Conservation (phyloP, 73 alveolate genomes). For the Paraurostyla sp. region DNA sequence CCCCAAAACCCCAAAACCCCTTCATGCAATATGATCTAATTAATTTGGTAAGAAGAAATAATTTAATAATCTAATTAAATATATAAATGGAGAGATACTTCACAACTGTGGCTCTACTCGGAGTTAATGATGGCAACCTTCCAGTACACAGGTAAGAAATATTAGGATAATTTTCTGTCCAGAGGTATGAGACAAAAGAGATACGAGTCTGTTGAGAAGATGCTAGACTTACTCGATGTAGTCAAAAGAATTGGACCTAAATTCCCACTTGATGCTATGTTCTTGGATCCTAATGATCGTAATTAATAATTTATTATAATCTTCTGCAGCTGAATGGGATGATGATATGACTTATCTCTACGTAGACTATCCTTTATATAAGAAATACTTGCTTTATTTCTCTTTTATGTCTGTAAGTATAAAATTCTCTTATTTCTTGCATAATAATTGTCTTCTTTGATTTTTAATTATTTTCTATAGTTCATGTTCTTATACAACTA, state of each 20-base stretch:
- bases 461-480: not conserved
- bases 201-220: constrained; percentile 90
- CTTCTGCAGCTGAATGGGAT: constrained; percentile 88
- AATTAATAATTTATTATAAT: not conserved
- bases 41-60: not conserved
- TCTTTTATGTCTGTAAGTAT: constrained; percentile 30
- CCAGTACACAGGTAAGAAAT: constrained; percentile 69
- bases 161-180: not conserved
- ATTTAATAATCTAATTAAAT: constrained; percentile 56
- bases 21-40: not conserved
- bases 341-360: constrained; percentile 90
- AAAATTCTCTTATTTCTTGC: not conserved
- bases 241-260: constrained; percentile 85
- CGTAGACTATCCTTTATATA: constrained; percentile 76
- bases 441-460: not conserved
- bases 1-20: constrained; percentile 71
- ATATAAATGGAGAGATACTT: constrained; percentile 85
- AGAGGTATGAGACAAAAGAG: constrained; percentile 91
- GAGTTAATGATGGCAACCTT: constrained; percentile 82
- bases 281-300: constrained; percentile 84
- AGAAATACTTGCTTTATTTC: constrained; percentile 56
- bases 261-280: constrained; percentile 79
- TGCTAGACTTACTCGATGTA: constrained; percentile 90
- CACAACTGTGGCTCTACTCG: constrained; percentile 76
- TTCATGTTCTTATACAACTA: constrained; percentile 71